Percentiles rank a stretch among this genome's conserved stretches.
phyloP scores from a whole-genome alignment of 2,329 filamentous ascomycete species.

The Penicillium digitatum region DNA sequence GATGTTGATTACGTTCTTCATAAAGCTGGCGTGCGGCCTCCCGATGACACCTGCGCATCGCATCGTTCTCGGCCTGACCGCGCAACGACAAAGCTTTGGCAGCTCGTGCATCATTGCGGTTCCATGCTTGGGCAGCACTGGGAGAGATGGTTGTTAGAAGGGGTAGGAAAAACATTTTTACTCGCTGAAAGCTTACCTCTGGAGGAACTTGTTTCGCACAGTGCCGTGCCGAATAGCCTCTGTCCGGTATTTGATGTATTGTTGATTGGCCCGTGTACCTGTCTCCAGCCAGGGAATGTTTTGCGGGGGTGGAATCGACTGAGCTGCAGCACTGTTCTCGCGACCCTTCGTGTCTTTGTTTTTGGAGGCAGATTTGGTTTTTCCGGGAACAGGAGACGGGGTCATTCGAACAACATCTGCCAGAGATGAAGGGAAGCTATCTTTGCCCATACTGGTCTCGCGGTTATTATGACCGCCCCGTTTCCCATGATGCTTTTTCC shows the following conservation, averaged over 20 bases:
- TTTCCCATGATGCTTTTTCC: conserved; percentile 92
- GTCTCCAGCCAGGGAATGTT: conserved; percentile 97
- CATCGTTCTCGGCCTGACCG: conserved; percentile 92
- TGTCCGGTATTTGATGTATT: conserved; percentile 89
- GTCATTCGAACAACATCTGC: conserved; percentile 96
- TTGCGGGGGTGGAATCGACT: conserved; percentile 80
- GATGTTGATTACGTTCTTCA: conserved; percentile 81
- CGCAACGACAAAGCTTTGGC: conserved; percentile 92
- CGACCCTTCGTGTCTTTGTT: conserved; percentile 61
- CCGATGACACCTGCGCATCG: conserved; percentile 94
- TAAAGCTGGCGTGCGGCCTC: conserved; percentile 90
- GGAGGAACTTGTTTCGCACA: conserved; percentile 91
- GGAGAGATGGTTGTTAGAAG: conserved; percentile 2
- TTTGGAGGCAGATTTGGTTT: conserved; percentile 53
- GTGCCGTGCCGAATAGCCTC: conserved; percentile 97
- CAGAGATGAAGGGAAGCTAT: conserved; percentile 70
- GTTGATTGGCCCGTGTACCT: conserved; percentile 82
- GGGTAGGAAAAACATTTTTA: background rate
- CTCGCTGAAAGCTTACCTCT: conserved; percentile 60
- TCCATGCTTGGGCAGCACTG: conserved; percentile 96
- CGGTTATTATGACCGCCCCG: conserved; percentile 70
- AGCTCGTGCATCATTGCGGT: conserved; percentile 91
- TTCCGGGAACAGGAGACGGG: conserved; percentile 68
- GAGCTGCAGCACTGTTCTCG: conserved; percentile 76
- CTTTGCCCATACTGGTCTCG: conserved; percentile 56